Evolutionary conservation across 2,329 filamentous ascomycete genomes (phyloP).

Genomic region (Sordariomycetes sp.): DNA sequence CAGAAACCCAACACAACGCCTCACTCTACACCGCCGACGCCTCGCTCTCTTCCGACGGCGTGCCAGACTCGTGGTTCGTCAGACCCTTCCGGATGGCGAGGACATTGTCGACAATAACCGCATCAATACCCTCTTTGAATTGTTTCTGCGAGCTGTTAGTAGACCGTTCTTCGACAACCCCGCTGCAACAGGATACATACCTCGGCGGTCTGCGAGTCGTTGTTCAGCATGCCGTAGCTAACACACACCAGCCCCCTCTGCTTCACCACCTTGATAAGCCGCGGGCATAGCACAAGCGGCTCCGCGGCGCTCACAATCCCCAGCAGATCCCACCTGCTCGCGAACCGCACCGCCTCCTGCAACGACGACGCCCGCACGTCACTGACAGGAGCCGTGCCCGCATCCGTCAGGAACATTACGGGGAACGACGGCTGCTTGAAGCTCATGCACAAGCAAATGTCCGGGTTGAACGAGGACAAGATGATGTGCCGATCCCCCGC

Average conservation of each 20-base stretch:
- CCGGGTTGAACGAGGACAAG: constrained; percentile 94
- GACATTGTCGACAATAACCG: constrained; percentile 93
- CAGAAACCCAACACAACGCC: not conserved
- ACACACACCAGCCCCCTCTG: constrained; percentile 89
- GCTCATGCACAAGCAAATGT: constrained; percentile 84
- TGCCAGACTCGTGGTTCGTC: constrained; percentile 30
- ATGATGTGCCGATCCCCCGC: constrained; percentile 79
- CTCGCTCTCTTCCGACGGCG: not conserved
- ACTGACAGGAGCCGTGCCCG: constrained; percentile 65
- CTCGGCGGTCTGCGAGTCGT: constrained; percentile 73
- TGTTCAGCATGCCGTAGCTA: constrained; percentile 85
- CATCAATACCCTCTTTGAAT: constrained; percentile 91
- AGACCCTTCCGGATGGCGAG: constrained; percentile 85
- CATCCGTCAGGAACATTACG: constrained; percentile 86
- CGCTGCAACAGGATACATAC: constrained; percentile 33
- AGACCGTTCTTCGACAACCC: not conserved
- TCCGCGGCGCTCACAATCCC: constrained; percentile 85
- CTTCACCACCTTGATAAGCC: constrained; percentile 85
- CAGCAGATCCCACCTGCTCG: constrained; percentile 84
- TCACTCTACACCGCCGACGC: not conserved
- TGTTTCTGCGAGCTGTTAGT: constrained; percentile 46
- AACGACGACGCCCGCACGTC: constrained; percentile 84
- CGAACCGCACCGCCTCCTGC: constrained; percentile 92
- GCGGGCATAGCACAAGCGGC: constrained; percentile 76
- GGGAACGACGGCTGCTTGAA: constrained; percentile 98